Evolutionary conservation across 2,329 filamentous ascomycete species (phyloP).

Genomic region (Daldinia sp.): DNA sequence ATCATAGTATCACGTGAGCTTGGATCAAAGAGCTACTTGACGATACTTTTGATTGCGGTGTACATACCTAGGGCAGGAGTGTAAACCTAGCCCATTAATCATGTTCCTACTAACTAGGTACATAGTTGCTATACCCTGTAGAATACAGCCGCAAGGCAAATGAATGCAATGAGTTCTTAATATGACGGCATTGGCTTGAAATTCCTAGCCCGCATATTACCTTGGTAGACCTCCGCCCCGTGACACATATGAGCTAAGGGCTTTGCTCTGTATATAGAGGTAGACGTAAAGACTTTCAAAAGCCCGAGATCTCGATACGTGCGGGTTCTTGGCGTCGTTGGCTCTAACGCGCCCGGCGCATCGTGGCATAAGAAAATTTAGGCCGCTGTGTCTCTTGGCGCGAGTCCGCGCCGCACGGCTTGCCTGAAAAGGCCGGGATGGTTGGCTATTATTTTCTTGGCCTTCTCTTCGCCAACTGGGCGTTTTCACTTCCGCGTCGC

Average conservation of each 20-base stretch:
- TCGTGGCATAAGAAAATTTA: constrained; percentile 25
- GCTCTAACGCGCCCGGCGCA: constrained; percentile 19
- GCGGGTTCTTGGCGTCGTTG: constrained; percentile 21
- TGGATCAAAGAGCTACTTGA: background rate
- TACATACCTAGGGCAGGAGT: constrained; percentile 5
- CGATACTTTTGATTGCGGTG: background rate
- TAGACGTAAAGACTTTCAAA: constrained; percentile 6
- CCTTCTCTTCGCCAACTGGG: constrained; percentile 20
- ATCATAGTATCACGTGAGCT: background rate
- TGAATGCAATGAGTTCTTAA: constrained; percentile 27
- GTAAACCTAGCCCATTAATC: constrained; percentile 1
- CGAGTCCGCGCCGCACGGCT: constrained; percentile 21
- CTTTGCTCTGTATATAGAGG: background rate
- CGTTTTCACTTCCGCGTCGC: constrained; percentile 4
- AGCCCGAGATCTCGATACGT: constrained; percentile 6
- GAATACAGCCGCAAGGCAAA: constrained; percentile 36
- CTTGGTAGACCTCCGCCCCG: background rate
- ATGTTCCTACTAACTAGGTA: constrained; percentile 9
- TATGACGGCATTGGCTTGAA: background rate
- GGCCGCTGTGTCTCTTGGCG: constrained; percentile 26
- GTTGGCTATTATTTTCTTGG: constrained; percentile 14
- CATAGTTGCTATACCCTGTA: constrained; percentile 31
- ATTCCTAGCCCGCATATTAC: background rate
- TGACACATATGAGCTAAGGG: background rate
- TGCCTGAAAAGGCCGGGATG: constrained; percentile 8